Base-by-base conservation (phyloP, 176 grass and related monocot genomes). In the Zoysia pacifica region DNA sequence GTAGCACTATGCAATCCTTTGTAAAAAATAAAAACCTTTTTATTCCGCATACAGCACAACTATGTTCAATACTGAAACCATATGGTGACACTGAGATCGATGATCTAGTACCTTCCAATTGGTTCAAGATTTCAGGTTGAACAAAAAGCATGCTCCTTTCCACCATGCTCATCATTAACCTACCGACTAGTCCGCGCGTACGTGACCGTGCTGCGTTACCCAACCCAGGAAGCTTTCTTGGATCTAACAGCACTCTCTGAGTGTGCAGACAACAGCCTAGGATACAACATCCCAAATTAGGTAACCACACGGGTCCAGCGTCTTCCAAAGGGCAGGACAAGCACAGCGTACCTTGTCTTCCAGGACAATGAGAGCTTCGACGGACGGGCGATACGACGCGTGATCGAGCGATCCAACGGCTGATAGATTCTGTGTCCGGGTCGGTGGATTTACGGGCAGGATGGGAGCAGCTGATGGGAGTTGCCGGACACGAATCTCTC, bases 361-460 rank as follows among this genome's bases (percentile, higher is more conserved):
- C 58, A 19, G 56, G 82, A 49, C 16, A 75, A 42, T 6, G 81
- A 87, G 78, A 77, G 76, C 65, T 62, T 68, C 77, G 75, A 86
- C 70, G 79, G 79, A 86, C 70, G 79, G 79, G 82, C 48, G 91
- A 88, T 70, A 62, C 73, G 78, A 82, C 69, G 64, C 41, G 69
- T 54, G 69, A 81, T 48, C 43, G 48, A 10, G 18, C 58, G 78
- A 86, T 90, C 85, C 88, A 83, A 93, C 88, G 91, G 85, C 78
- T 65, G 70, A 76, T 53, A 80, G 85, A 90, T 90, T 78, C 55
- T 49, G 82, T 86, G 85, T 53, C 73, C 54, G 62, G 45, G 87
- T 88, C 85, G 88, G 85, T 86, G 79, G 79, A 83, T 87, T 83
- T 86, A 70, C 42, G 50, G 74, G 76, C 88, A 88, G 47, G 88